A percentile compares a stretch with the other conserved stretches of the same genome.
Evolutionary conservation across 148 eudicot genomes (phyloP).

Genomic region (Hydrangea macrophylla): DNA sequence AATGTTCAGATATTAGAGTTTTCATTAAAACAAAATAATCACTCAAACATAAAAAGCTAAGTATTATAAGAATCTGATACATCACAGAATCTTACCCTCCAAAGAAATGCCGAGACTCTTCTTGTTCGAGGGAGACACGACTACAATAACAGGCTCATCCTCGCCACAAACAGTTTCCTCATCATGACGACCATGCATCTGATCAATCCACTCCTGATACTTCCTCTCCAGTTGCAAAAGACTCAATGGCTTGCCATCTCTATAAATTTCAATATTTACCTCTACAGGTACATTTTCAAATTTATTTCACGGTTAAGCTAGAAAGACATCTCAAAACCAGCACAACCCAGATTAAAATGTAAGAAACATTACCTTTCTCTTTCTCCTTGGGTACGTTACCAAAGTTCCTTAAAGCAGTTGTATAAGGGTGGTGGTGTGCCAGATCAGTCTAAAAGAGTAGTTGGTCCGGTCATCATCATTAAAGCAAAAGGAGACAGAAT

Average conservation of each 20-base stretch:
- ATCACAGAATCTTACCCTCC: slow-evolving; percentile 34
- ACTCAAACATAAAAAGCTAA: neutral
- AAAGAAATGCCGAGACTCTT: slow-evolving; percentile 48
- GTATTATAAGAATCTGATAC: too few species aligned
- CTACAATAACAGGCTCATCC: slow-evolving; percentile 46
- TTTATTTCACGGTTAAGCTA: neutral
- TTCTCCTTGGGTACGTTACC: slow-evolving; percentile 34
- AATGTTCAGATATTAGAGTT: neutral
- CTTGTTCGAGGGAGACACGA: slow-evolving; percentile 34
- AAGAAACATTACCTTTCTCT: slow-evolving; percentile 31
- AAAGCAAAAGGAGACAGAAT: neutral
- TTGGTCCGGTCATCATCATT: slow-evolving; percentile 6
- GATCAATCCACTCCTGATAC: slow-evolving; percentile 58
- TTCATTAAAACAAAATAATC: neutral
- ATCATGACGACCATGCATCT: slow-evolving; percentile 64
- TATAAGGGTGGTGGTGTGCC: slow-evolving; percentile 55
- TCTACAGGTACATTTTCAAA: slow-evolving; percentile 23
- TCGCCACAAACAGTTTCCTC: slow-evolving; percentile 49
- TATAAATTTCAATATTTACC: slow-evolving; percentile 30
- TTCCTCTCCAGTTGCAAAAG: slow-evolving; percentile 47
- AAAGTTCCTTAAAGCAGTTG: slow-evolving; percentile 62
- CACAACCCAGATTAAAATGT: neutral
- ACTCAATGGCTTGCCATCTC: slow-evolving; percentile 43
- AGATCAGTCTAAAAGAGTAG: slow-evolving; percentile 57
- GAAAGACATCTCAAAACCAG: neutral